Evolutionary conservation across 1,139 yeast species (phyloP).

Genomic region (Saccharomyces pastorianus): DNA sequence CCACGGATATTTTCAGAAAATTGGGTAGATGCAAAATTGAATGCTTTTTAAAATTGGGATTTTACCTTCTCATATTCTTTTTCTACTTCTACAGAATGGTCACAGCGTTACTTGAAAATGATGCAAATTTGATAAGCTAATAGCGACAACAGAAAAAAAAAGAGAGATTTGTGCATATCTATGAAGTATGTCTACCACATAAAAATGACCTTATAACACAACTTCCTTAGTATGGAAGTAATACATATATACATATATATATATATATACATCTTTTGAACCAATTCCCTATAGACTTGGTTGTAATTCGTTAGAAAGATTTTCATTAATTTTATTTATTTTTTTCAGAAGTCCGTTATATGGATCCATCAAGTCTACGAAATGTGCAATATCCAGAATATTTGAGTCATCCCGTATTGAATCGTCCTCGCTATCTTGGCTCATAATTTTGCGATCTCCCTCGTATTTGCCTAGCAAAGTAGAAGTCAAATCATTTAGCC

Average conservation of each 20-base stretch:
- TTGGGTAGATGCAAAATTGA: background rate
- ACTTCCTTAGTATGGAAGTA: background rate
- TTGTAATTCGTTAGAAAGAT: slow-evolving; percentile 2
- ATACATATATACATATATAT: background rate
- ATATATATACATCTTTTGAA: background rate
- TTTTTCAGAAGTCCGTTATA: slow-evolving; percentile 17
- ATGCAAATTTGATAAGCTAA: background rate
- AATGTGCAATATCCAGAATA: slow-evolving; percentile 4
- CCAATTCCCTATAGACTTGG: background rate
- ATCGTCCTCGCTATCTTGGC: background rate
- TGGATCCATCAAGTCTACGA: slow-evolving; percentile 16
- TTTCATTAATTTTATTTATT: slow-evolving; percentile 11
- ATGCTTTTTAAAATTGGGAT: background rate
- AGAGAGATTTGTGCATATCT: background rate
- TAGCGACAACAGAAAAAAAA: background rate
- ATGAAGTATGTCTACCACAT: background rate
- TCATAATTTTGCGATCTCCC: background rate
- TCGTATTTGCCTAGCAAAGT: slow-evolving; percentile 5
- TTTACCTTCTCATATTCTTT: background rate
- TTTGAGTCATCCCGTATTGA: background rate
- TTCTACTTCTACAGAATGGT: background rate
- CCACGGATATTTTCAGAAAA: background rate
- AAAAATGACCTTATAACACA: background rate
- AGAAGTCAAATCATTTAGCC: slow-evolving; percentile 10
- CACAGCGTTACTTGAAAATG: background rate